These are phyloP conservation scores for Penicillium sp. DNA, from an alignment of 2,329 filamentous ascomycete genomes.

Conservation along the genomic window DNA sequence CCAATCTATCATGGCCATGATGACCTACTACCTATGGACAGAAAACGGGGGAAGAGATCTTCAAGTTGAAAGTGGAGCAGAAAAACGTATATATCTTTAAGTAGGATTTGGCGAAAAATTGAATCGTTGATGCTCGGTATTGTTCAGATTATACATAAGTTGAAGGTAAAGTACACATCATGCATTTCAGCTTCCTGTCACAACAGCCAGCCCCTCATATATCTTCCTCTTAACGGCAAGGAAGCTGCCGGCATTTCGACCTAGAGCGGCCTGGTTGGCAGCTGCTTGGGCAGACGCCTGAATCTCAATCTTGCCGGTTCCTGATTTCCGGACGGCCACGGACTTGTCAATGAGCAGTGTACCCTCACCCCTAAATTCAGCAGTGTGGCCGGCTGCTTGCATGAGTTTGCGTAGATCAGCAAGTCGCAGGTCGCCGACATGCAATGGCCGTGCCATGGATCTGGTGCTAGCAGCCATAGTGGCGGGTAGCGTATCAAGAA, in stretches of 20 bases:
- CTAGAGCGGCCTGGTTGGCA: slow-evolving; percentile 45
- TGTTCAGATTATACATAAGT: slow-evolving; percentile 13
- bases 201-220: slow-evolving; percentile 90
- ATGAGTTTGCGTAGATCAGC: slow-evolving; percentile 86
- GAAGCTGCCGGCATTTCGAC: slow-evolving; percentile 69
- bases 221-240: slow-evolving; percentile 88
- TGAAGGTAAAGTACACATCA: slow-evolving; percentile 22
- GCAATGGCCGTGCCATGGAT: slow-evolving; percentile 81
- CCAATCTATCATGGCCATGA: too few relatives aligned
- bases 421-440: slow-evolving; percentile 89
- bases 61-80: too few relatives aligned
- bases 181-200: slow-evolving; percentile 68
- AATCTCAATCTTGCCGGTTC: slow-evolving; percentile 83
- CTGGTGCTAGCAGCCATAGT: slow-evolving; percentile 73
- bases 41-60: too few relatives aligned
- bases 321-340: slow-evolving; percentile 86
- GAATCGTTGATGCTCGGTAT: not conserved
- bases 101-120: too few relatives aligned
- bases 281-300: slow-evolving; percentile 71
- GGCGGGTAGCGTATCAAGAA: slow-evolving; percentile 63
- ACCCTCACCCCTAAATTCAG: slow-evolving; percentile 92
- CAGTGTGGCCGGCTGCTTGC: slow-evolving; percentile 78
- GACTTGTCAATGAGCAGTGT: slow-evolving; percentile 85
- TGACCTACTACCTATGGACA: too few relatives aligned
- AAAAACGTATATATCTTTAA: too few relatives aligned